Conservation (phyloP, 2,329 filamentous ascomycete genomes). For the Helotiales sp. region DNA sequence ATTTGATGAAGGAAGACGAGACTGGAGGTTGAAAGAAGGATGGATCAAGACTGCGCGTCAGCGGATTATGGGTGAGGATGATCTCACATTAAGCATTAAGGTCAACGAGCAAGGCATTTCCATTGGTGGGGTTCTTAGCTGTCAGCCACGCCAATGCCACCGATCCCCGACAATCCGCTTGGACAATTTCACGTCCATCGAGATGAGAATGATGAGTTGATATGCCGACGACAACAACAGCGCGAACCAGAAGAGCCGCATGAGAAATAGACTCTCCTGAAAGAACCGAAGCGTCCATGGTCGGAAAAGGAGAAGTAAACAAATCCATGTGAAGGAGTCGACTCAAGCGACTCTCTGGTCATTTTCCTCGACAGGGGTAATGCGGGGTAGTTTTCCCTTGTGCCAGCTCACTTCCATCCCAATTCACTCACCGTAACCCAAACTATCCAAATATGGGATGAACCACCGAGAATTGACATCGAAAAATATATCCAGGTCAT, state of each 20-base stretch:
- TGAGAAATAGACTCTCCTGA: not conserved
- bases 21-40: not conserved
- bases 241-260: not conserved
- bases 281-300: not conserved
- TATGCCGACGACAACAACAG: not conserved
- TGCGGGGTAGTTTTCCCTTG: slow-evolving; percentile 1
- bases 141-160: not conserved
- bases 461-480: not conserved
- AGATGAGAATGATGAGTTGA: not conserved
- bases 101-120: not conserved
- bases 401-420: not conserved
- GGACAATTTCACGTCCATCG: not conserved
- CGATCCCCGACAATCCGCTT: not conserved
- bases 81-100: not conserved
- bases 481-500: not conserved
- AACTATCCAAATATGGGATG: not conserved
- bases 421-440: not conserved
- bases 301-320: not conserved
- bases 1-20: not conserved
- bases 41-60: not conserved
- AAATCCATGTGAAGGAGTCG: not conserved
- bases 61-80: not conserved
- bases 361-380: not conserved
- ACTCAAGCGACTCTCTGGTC: not conserved
- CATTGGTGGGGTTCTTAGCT: not conserved